Evolutionary conservation across 768 basidiomycete genomes (phyloP), one percentile per base, ranked within the genome.

Genomic region (Obba rivulosa): DNA sequence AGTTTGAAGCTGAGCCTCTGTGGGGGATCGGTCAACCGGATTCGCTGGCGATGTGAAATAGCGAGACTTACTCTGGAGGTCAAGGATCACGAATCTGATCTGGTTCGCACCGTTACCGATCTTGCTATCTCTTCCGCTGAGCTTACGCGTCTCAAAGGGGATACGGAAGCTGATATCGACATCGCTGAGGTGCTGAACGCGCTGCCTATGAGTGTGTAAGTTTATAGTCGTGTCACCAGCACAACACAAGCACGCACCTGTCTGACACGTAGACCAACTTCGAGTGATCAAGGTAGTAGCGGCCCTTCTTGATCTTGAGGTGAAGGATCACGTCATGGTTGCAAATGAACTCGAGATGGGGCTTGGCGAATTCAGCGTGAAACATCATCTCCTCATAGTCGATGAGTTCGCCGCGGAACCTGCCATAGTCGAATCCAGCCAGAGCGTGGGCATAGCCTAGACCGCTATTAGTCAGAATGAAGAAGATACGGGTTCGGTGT

Each of bases 301-400:
- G 57, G 20, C 61, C 63, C n/a, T 51, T 45, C 4, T 43, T 41
- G 36, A 66, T 50, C 18, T 51, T 53, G 34, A 66, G 40, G 14
- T 45, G 45, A 28, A 66, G 39, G 10, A 60, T 40, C 8, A 53
- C 63, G 34, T 66, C 60, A 44, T 66, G 64, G 46, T 66, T 63
- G 49, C 64, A 66, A 21, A 64, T 49, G 48, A 66, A 66, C 34
- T 57, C 50, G 25, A 66, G 23, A 8, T 43, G 23, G 11, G 64
- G 64, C 36, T 50, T 48, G 34, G 40, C 55, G 31, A 61, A 58
- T 10, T 36, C 31, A 17, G 57, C 59, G n/a, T 56, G 35, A 34
- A 61, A 57, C 31, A 48, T 42, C 50, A 56, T n/a, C 20, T 47
- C 28, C 5, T 31, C 28, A 13, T 31, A 13, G 28, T 31, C 28